These are phyloP conservation scores for Kandelia obovata DNA, from an alignment of 345 rosid species.

Conservation along the genomic window DNA sequence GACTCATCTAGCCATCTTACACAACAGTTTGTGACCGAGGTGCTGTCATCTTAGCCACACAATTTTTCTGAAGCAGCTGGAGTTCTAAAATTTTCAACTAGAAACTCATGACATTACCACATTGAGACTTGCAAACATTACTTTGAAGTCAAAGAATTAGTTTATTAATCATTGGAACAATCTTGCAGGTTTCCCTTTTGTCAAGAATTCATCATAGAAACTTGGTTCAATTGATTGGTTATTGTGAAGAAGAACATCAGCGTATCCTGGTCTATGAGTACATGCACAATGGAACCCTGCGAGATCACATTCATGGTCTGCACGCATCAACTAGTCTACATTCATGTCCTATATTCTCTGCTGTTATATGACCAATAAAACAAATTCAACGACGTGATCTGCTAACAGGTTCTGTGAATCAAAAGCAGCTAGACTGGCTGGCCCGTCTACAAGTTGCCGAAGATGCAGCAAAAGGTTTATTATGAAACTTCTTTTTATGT, in stretches of 20 bases:
- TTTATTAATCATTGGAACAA: constrained; percentile 3
- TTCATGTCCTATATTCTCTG: not conserved
- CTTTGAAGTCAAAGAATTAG: not conserved
- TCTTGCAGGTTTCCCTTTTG: constrained; percentile 73
- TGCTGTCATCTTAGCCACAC: constrained; percentile 18
- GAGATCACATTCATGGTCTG: constrained; percentile 80
- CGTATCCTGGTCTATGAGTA: constrained; percentile 82
- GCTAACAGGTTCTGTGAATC: constrained; percentile 53
- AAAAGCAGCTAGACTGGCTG: constrained; percentile 65
- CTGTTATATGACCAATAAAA: constrained; percentile 2
- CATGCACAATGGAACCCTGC: constrained; percentile 91
- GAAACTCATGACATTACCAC: not conserved
- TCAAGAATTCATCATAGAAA: constrained; percentile 98
- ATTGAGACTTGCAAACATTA: not conserved
- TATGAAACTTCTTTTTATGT: constrained; percentile 10
- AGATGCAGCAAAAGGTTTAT: constrained; percentile 92
- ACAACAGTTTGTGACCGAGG: constrained; percentile 96
- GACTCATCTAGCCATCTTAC: constrained; percentile 61
- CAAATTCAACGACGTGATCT: constrained; percentile 6
- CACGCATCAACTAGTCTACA: not conserved
- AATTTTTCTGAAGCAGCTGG: not conserved
- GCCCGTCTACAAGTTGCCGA: constrained; percentile 74
- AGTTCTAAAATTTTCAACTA: not conserved
- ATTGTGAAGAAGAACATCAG: constrained; percentile 76
- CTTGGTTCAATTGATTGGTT: constrained; percentile 93